Base-by-base conservation (phyloP, 805 yeast species). In the Komagataella pseudopastoris region DNA sequence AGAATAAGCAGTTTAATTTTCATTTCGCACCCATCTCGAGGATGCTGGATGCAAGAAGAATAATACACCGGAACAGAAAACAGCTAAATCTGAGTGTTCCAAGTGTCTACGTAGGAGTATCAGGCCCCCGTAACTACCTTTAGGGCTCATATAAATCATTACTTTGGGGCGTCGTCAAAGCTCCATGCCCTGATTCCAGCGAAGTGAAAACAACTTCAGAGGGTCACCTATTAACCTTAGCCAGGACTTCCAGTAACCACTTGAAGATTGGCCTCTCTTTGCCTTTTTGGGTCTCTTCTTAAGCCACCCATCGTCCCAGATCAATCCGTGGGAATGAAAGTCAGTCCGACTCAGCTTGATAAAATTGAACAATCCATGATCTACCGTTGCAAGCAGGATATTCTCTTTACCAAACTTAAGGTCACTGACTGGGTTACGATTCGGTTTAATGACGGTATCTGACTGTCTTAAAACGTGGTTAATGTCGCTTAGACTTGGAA, bases 301-400 rank as follows among this genome's bases (percentile, higher is more conserved):
- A 6, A 53, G 43, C 62, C 61, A 62, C 12, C 53, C 52, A 47
- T 63, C 65, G 36, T 57, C 55, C 68, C 68, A 65, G 14, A 58
- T 58, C 4, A 57, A 47, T 2, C 67, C 67, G 23, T 56, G 58
- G 2, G 47, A 45, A 1, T 52, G 63, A 52, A 81, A 81, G 55
- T 75, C 76, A 6, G 77, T 72, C 55, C 76, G 77, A 5, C 76
- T 62, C 17, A 81, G 57, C 47, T 68, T 69, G n/a, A 79, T 69
- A 59, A 84, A 87, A 59, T 82, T 85, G 16, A 87, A 74, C 4
- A 87, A 71, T 0, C 96, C 96, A 57, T 78, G 72, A 60, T 86
- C 93, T 5, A 88, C 78, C 1, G 83, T 69, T 0, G 95, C 96
- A n/a, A 81, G 55, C 3, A 51, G 4, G 6, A 47, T 23, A 44